These are phyloP conservation scores for Lactifluus pinguis DNA, from an alignment of 768 basidiomycete genomes.

Conservation along the genomic window DNA sequence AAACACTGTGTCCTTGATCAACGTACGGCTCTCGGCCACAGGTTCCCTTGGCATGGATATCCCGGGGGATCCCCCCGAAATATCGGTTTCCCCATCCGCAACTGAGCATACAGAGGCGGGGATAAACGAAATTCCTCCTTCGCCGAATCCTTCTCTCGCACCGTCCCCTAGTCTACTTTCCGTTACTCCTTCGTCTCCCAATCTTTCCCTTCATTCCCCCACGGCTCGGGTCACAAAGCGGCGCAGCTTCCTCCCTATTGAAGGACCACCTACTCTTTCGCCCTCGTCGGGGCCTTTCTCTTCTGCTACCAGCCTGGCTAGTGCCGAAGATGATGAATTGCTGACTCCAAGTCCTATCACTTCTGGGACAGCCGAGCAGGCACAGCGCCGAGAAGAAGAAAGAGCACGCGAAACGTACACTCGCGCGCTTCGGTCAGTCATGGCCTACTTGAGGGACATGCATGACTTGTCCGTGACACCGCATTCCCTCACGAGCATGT, in stretches of 20 bases:
- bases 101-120: slow-evolving; percentile 1
- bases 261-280: slow-evolving; percentile 55
- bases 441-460: slow-evolving; percentile 95
- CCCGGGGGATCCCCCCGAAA: not conserved
- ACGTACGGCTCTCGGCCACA: slow-evolving; percentile 52
- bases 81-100: slow-evolving; percentile 14
- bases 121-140: not conserved
- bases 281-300: slow-evolving; percentile 58
- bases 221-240: slow-evolving; percentile 56
- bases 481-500: slow-evolving; percentile 46
- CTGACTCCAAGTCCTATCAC: slow-evolving; percentile 38
- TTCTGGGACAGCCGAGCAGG: slow-evolving; percentile 37
- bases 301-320: slow-evolving; percentile 38
- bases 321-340: slow-evolving; percentile 26
- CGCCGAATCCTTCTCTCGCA: not conserved
- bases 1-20: slow-evolving; percentile 21
- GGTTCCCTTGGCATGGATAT: slow-evolving; percentile 41
- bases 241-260: slow-evolving; percentile 84
- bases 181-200: slow-evolving; percentile 6
- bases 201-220: slow-evolving; percentile 30
- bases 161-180: slow-evolving; percentile 13
- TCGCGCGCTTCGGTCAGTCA: slow-evolving; percentile 79
- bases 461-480: slow-evolving; percentile 78
- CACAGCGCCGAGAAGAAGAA: slow-evolving; percentile 59
- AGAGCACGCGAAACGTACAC: slow-evolving; percentile 61